Percentiles rank a stretch among this genome's conserved stretches.
phyloP scores from a whole-genome alignment of 2,329 filamentous ascomycete species.

The Alternaria alternata region DNA sequence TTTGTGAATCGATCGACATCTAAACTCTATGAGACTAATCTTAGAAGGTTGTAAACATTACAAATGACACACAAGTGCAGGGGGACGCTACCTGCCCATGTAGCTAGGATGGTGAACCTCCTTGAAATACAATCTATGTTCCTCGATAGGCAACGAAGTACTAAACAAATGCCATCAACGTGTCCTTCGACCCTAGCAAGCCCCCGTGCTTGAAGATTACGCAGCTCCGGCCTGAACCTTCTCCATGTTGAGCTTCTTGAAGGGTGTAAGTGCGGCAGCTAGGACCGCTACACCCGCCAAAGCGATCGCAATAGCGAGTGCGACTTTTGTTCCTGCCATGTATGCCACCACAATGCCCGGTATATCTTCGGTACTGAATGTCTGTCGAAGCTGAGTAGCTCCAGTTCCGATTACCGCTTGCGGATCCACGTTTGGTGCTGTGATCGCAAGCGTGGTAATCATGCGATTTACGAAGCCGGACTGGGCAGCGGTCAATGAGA shows the following conservation, averaged over 20 bases:
- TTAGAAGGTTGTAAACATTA: not conserved
- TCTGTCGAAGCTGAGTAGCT: constrained; percentile 49
- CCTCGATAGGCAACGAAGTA: not conserved
- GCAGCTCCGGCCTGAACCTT: constrained; percentile 3
- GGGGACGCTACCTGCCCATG: too few relatives aligned
- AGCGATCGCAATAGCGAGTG: constrained; percentile 15
- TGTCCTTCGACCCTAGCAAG: not conserved
- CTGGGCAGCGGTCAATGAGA: constrained; percentile 53
- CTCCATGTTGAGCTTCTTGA: constrained; percentile 5
- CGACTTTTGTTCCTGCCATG: constrained; percentile 18
- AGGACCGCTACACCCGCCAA: constrained; percentile 3
- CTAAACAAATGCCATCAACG: not conserved
- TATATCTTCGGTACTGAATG: constrained; percentile 11
- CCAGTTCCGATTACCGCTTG: constrained; percentile 48
- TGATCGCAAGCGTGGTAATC: constrained; percentile 34
- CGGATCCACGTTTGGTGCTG: constrained; percentile 36
- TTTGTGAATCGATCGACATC: not conserved
- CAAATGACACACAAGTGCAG: not conserved
- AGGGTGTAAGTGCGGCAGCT: not conserved
- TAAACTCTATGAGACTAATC: not conserved
- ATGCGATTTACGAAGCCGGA: constrained; percentile 54
- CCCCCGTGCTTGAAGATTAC: not conserved
- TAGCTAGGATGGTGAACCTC: not conserved
- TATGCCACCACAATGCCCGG: constrained; percentile 18
- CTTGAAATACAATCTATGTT: not conserved